phyloP scores from a whole-genome alignment of 1,139 yeast species.

The Meyerozyma carpophila region DNA sequence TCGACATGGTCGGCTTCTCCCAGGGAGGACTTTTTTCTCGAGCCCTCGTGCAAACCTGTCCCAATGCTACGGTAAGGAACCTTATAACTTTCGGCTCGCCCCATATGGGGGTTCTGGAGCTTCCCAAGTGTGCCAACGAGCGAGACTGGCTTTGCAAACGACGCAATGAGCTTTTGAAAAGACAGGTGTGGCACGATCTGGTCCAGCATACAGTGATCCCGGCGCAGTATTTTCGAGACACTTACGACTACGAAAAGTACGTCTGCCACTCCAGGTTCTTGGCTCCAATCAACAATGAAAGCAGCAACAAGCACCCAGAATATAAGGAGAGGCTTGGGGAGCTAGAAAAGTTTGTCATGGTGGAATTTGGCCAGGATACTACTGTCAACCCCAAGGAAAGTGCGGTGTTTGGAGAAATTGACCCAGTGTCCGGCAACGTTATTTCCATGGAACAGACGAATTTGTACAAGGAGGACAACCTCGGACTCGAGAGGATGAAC shows the following conservation, averaged over 20 bases:
- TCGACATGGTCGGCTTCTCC: constrained; percentile 74
- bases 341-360: constrained; percentile 52
- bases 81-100: constrained; percentile 79
- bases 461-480: constrained; percentile 46
- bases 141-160: constrained; percentile 58
- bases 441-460: constrained; percentile 47
- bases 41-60: constrained; percentile 56
- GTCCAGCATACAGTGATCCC: constrained; percentile 59
- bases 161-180: constrained; percentile 49
- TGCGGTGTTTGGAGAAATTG: constrained; percentile 60
- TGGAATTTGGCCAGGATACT: constrained; percentile 55
- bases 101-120: constrained; percentile 69
- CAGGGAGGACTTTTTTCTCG: constrained; percentile 78
- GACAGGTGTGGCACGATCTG: constrained; percentile 55
- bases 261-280: constrained; percentile 48
- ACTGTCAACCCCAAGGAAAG: constrained; percentile 71
- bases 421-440: constrained; percentile 33
- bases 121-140: constrained; percentile 53
- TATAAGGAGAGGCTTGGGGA: constrained; percentile 39
- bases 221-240: constrained; percentile 72
- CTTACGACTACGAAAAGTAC: constrained; percentile 41
- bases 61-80: constrained; percentile 42
- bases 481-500: constrained; percentile 53
- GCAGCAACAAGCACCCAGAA: constrained; percentile 16
- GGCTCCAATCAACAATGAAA: constrained; percentile 66